These are phyloP conservation scores for Capronia epimyces DNA, from an alignment of 2,329 filamentous ascomycete genomes.

Conservation along the genomic window DNA sequence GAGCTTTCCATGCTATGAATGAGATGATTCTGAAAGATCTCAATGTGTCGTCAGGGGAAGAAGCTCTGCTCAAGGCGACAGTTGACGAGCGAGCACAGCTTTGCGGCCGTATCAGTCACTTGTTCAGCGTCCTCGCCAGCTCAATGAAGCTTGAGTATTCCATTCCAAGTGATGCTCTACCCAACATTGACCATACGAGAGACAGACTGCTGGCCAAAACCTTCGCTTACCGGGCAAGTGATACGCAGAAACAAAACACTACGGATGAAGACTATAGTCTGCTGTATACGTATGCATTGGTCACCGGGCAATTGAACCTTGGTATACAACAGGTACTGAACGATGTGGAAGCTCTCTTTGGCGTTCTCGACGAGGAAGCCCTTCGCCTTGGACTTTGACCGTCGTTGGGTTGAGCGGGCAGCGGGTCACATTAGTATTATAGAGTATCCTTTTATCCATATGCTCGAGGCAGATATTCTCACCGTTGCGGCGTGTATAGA, in stretches of 20 bases:
- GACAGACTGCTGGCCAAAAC: slow-evolving; percentile 82
- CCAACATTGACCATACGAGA: slow-evolving; percentile 71
- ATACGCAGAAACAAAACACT: slow-evolving; percentile 44
- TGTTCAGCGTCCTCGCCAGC: slow-evolving; percentile 77
- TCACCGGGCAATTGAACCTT: slow-evolving; percentile 55
- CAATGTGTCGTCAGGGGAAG: slow-evolving; percentile 70
- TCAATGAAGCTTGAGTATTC: slow-evolving; percentile 94
- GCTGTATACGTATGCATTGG: slow-evolving; percentile 77
- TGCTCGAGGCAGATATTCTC: too few species aligned
- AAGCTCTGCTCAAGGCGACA: slow-evolving; percentile 73
- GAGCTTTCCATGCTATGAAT: slow-evolving; percentile 95
- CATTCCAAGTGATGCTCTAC: slow-evolving; percentile 72
- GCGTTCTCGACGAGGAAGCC: slow-evolving; percentile 57
- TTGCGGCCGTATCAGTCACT: slow-evolving; percentile 83
- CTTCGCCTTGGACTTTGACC: slow-evolving; percentile 47
- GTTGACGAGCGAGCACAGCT: slow-evolving; percentile 71
- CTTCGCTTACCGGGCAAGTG: slow-evolving; percentile 74
- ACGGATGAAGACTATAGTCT: slow-evolving; percentile 71
- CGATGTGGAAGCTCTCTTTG: slow-evolving; percentile 56
- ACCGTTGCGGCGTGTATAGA: too few species aligned
- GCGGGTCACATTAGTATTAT: neutral
- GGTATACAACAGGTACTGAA: slow-evolving; percentile 51
- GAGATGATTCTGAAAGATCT: slow-evolving; percentile 79
- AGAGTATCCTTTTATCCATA: neutral
- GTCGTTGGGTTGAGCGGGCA: neutral